These are phyloP conservation scores for Polytrichum commune DNA, from an alignment of 225 moss, liverwort and hornwort species.

Conservation along the genomic window DNA sequence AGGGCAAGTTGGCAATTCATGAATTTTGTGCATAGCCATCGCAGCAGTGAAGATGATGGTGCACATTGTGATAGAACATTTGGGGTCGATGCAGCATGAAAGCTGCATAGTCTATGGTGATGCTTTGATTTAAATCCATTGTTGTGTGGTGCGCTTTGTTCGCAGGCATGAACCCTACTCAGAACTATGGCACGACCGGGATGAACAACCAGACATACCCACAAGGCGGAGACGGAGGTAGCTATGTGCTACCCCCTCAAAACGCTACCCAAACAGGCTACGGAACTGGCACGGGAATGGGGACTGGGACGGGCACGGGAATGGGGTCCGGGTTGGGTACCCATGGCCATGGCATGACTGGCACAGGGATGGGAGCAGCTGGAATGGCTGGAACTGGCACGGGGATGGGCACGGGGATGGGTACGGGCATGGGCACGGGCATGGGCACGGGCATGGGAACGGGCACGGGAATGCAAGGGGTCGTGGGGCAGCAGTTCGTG, in stretches of 20 bases:
- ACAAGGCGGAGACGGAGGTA: background rate
- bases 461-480: background rate
- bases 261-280: slow-evolving; percentile 3
- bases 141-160: background rate
- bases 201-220: slow-evolving; percentile 1
- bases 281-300: background rate
- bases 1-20: background rate
- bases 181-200: background rate
- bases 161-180: slow-evolving; percentile 7
- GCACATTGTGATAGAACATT: background rate
- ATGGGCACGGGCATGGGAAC: background rate
- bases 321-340: background rate
- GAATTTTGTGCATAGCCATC: background rate
- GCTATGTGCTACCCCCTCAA: slow-evolving; percentile 42
- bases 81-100: background rate
- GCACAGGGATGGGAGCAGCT: background rate
- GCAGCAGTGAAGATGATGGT: background rate
- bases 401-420: background rate
- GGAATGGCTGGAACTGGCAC: background rate
- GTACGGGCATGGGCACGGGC: background rate
- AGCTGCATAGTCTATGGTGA: background rate
- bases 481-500: slow-evolving; percentile 33
- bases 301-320: no score
- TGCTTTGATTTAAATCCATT: background rate
- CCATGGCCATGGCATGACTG: background rate